Percentiles rank a stretch among this genome's conserved stretches.
Conservation (phyloP, 306 rosid species). For the Biancaea sappan region DNA sequence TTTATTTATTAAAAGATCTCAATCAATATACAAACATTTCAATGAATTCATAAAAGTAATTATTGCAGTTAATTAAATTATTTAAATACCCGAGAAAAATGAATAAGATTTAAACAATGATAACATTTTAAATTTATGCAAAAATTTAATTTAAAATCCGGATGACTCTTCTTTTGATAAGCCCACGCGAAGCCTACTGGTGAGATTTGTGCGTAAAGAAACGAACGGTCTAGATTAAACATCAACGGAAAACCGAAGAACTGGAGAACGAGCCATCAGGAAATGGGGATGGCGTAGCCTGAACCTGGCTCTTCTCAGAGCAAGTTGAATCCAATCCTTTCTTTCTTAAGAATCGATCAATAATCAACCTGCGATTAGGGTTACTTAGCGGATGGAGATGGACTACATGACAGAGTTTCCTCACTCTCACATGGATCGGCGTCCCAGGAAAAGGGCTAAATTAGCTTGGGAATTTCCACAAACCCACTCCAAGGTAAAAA, state of each 20-base stretch:
- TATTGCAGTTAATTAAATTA: neutral
- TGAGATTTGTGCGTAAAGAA: neutral
- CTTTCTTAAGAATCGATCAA: neutral
- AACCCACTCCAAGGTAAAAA: slow-evolving; percentile 46
- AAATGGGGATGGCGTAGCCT: neutral
- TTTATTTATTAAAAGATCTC: too few relatives aligned
- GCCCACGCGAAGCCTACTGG: neutral
- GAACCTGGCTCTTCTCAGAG: slow-evolving; percentile 23
- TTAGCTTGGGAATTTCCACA: slow-evolving; percentile 55
- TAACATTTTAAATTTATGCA: too few relatives aligned
- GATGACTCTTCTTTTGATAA: neutral
- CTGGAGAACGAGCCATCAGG: slow-evolving; percentile 15
- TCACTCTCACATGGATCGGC: slow-evolving; percentile 51
- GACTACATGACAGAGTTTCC: slow-evolving; percentile 48
- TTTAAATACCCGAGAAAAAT: too few relatives aligned
- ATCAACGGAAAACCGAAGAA: slow-evolving; percentile 30
- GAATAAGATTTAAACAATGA: too few relatives aligned
- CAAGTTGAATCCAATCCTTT: neutral
- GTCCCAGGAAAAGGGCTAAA: slow-evolving; percentile 57
- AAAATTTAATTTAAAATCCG: too few relatives aligned
- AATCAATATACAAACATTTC: too few relatives aligned
- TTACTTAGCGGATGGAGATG: slow-evolving; percentile 43
- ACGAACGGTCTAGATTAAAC: slow-evolving; percentile 31
- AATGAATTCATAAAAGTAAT: too few relatives aligned
- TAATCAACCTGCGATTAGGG: slow-evolving; percentile 32